Evolutionary conservation across 768 basidiomycete genomes (phyloP).

Genomic region (Amanita jacksonii): DNA sequence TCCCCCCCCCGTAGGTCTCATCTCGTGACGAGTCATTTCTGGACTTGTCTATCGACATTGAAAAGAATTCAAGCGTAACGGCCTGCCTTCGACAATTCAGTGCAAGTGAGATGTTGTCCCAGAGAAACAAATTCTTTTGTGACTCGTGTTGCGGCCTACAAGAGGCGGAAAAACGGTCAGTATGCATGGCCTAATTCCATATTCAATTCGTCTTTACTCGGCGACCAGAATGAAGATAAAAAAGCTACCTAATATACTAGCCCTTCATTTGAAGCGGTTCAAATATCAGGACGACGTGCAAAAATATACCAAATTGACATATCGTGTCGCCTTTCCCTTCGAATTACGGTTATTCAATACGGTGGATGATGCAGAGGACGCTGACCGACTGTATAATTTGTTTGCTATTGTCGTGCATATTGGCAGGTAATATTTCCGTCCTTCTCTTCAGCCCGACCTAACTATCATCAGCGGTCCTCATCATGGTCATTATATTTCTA

Average conservation of each 20-base stretch:
- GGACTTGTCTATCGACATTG: conserved; percentile 98
- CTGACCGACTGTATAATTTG: conserved; percentile 87
- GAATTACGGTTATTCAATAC: conserved; percentile 96
- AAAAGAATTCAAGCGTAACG: conserved; percentile 94
- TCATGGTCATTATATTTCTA: conserved; percentile 96
- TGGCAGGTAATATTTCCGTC: conserved; percentile 65
- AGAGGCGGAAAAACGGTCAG: conserved; percentile 94
- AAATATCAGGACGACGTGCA: conserved; percentile 93
- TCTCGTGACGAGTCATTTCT: conserved; percentile 95
- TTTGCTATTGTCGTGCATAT: conserved; percentile 99
- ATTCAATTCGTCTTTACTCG: conserved; percentile 8
- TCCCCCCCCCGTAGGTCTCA: conserved; percentile 63
- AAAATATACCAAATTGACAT: conserved; percentile 90
- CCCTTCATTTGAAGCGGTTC: conserved; percentile 95
- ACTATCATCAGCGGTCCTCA: conserved; percentile 71
- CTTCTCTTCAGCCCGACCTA: conserved; percentile 10
- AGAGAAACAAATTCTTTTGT: conserved; percentile 98
- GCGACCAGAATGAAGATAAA: conserved; percentile 92
- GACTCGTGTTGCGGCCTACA: conserved; percentile 95
- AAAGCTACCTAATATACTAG: conserved; percentile 88
- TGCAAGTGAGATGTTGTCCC: conserved; percentile 96
- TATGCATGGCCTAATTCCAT: conserved; percentile 10
- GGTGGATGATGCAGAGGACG: conserved; percentile 84
- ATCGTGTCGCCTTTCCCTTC: conserved; percentile 93
- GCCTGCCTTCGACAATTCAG: conserved; percentile 95